These are phyloP conservation scores for Rhododendron ovatum DNA, from an alignment of 148 eudicot species.

Conservation along the genomic window DNA sequence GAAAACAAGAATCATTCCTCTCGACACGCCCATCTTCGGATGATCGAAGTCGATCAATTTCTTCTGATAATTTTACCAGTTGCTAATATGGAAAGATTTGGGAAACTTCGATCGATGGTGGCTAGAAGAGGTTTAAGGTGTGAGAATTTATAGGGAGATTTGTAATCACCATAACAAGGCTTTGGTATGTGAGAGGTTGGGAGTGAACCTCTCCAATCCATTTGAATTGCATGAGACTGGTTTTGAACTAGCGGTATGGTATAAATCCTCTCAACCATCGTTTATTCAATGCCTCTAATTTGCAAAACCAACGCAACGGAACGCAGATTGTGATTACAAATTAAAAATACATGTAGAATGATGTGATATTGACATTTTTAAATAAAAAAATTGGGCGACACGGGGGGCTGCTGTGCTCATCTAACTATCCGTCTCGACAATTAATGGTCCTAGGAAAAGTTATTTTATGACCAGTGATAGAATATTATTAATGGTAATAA, in stretches of 20 bases:
- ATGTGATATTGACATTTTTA: not conserved
- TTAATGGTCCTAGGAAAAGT: too few species aligned
- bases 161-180: not conserved
- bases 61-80: not conserved
- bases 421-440: too few species aligned
- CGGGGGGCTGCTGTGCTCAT: too few species aligned
- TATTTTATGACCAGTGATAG: too few species aligned
- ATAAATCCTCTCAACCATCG: not conserved
- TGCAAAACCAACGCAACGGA: not conserved
- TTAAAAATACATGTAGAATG: not conserved
- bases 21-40: not conserved
- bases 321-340: not conserved
- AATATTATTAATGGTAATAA: too few species aligned
- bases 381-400: too few species aligned
- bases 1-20: not conserved
- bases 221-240: not conserved
- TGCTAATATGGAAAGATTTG: not conserved
- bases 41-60: not conserved
- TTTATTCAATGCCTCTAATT: not conserved
- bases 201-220: not conserved
- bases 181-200: not conserved
- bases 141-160: slow-evolving; percentile 1
- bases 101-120: not conserved
- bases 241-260: not conserved
- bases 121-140: not conserved